Percentiles rank a stretch among this genome's conserved stretches.
Conservation (phyloP, 345 rosid species). For the Pugionium cornutum region DNA sequence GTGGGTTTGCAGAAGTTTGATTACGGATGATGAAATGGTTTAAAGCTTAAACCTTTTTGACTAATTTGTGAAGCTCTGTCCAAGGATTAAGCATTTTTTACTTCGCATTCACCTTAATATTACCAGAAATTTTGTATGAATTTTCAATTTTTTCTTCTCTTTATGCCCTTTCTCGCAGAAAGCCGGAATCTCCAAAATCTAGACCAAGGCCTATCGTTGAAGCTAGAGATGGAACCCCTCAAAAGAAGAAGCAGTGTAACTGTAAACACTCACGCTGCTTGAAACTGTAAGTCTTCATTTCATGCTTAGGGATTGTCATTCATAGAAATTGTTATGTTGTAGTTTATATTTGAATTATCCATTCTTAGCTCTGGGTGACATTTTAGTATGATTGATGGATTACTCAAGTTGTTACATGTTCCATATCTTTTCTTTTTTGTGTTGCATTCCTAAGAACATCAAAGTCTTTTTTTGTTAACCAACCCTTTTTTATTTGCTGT, state of each 20-base stretch:
- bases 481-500: neutral
- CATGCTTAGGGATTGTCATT: conserved; percentile 4
- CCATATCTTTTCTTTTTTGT: conserved; percentile 5
- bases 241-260: conserved; percentile 93
- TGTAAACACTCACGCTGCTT: conserved; percentile 97
- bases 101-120: conserved; percentile 10
- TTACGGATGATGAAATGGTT: neutral
- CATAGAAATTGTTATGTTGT: neutral
- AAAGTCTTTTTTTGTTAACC: too few relatives aligned
- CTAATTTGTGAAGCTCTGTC: conserved; percentile 16
- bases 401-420: conserved; percentile 15
- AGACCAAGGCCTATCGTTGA: conserved; percentile 65
- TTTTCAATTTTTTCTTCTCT: conserved; percentile 5
- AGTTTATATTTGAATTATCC: neutral
- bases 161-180: conserved; percentile 46
- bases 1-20: conserved; percentile 5
- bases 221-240: conserved; percentile 84
- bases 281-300: conserved; percentile 69
- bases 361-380: neutral
- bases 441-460: too few relatives aligned
- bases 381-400: neutral
- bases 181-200: conserved; percentile 80
- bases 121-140: neutral
- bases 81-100: neutral
- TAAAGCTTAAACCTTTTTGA: neutral